phyloP scores from a whole-genome alignment of 495 filamentous ascomycete genomes.

The Podospora pseudocomata region DNA sequence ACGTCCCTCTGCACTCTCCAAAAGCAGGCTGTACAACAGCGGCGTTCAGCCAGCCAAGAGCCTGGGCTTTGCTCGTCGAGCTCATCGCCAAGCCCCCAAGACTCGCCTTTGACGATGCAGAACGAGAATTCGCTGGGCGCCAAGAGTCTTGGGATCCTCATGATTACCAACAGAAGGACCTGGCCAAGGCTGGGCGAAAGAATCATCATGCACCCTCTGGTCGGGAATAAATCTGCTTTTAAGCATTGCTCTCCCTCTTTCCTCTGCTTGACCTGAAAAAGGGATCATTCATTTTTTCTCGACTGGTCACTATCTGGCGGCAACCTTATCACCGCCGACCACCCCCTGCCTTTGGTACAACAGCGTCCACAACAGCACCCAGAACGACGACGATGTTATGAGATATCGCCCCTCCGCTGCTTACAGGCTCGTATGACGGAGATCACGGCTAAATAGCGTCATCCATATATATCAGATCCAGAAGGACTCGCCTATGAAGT shows the following conservation, averaged over 20 bases:
- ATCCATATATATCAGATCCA: not conserved
- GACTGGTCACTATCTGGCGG: not conserved
- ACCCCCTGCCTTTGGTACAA: not conserved
- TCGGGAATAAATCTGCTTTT: not conserved
- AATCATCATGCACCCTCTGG: not conserved
- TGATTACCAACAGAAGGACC: constrained; percentile 10
- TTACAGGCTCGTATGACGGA: not conserved
- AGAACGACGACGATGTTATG: not conserved
- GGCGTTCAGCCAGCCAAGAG: not conserved
- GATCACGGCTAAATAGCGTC: not conserved
- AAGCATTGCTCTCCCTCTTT: not conserved
- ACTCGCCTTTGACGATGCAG: not conserved
- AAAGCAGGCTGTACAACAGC: not conserved
- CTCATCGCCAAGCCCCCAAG: not conserved
- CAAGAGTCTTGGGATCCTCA: constrained; percentile 12
- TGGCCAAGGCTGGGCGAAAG: not conserved
- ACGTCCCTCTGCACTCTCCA: not conserved
- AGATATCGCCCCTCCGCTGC: not conserved
- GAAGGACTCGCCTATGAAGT: not conserved
- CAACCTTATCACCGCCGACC: not conserved
- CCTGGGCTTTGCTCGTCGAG: not conserved
- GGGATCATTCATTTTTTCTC: not conserved
- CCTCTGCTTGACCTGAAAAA: not conserved
- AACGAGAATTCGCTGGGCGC: not conserved
- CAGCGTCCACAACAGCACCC: not conserved